Evolutionary conservation across 2,329 filamentous ascomycete genomes (phyloP).

Genomic region (Diaporthe humulicola): DNA sequence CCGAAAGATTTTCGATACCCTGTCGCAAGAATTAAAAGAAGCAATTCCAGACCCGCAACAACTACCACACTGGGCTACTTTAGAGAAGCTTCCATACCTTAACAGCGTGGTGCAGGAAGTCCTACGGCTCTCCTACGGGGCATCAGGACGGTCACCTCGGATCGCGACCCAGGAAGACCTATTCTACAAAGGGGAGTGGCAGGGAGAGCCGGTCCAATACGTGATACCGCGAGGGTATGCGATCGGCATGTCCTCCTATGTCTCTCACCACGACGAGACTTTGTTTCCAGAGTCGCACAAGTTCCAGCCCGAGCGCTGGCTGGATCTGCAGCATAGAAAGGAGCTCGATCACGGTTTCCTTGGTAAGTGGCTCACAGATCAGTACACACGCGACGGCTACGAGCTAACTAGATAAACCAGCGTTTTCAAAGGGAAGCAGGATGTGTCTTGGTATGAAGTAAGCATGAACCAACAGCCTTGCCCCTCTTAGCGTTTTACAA

Average conservation of each 20-base stretch:
- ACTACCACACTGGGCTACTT: constrained; percentile 40
- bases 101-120: constrained; percentile 42
- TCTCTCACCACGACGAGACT: constrained; percentile 43
- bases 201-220: constrained; percentile 30
- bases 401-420: not conserved
- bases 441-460: constrained; percentile 46
- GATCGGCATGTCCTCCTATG: constrained; percentile 41
- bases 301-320: constrained; percentile 45
- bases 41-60: constrained; percentile 35
- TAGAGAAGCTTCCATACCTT: constrained; percentile 45
- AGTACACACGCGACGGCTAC: not conserved
- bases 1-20: not conserved
- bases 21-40: constrained; percentile 12
- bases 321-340: constrained; percentile 35
- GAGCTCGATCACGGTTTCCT: constrained; percentile 41
- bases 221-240: constrained; percentile 43
- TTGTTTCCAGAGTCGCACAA: constrained; percentile 42
- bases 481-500: not conserved
- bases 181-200: constrained; percentile 9
- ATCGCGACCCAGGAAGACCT: constrained; percentile 34
- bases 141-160: constrained; percentile 38
- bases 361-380: not conserved
- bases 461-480: constrained; percentile 16
- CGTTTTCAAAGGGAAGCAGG: constrained; percentile 45
- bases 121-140: constrained; percentile 43